These are phyloP conservation scores for Spergularia azorica DNA, from an alignment of 179 eudicot species.

Conservation along the genomic window DNA sequence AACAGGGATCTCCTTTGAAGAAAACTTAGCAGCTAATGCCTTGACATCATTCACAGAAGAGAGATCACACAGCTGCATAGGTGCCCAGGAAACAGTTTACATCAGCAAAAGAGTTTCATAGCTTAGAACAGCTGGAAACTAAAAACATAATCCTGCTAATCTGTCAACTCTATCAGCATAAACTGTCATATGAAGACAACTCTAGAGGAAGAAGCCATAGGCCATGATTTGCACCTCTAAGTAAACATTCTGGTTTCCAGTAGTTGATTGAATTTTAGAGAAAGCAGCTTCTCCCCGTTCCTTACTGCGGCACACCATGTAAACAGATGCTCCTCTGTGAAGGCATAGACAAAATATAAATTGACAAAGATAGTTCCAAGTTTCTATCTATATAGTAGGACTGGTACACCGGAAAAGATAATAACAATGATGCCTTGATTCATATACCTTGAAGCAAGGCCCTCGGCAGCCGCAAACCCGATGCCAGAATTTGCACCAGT, in stretches of 20 bases:
- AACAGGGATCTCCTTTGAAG: constrained; percentile 61
- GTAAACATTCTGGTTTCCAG: constrained; percentile 76
- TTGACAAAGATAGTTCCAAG: neutral
- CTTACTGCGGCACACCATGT: constrained; percentile 83
- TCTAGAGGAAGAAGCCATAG: neutral
- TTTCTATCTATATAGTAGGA: neutral
- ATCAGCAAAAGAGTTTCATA: neutral
- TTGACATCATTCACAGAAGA: constrained; percentile 74
- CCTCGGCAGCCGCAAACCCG: constrained; percentile 87
- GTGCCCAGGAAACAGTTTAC: constrained; percentile 4
- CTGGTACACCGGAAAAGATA: neutral
- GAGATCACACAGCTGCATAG: constrained; percentile 76
- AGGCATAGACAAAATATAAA: constrained; percentile 9
- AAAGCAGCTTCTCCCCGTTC: constrained; percentile 93
- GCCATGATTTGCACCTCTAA: constrained; percentile 55
- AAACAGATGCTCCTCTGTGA: constrained; percentile 85
- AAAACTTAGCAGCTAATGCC: constrained; percentile 62
- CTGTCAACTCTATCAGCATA: neutral
- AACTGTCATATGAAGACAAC: neutral
- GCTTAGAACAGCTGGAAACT: neutral
- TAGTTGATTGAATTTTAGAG: constrained; percentile 62
- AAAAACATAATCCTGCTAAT: neutral
- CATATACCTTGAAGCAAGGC: constrained; percentile 83
- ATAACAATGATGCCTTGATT: constrained; percentile 2
- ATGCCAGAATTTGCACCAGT: constrained; percentile 97